Evolutionary conservation across 2,329 filamentous ascomycete species (phyloP).

Genomic region (Fonsecaea nubica): DNA sequence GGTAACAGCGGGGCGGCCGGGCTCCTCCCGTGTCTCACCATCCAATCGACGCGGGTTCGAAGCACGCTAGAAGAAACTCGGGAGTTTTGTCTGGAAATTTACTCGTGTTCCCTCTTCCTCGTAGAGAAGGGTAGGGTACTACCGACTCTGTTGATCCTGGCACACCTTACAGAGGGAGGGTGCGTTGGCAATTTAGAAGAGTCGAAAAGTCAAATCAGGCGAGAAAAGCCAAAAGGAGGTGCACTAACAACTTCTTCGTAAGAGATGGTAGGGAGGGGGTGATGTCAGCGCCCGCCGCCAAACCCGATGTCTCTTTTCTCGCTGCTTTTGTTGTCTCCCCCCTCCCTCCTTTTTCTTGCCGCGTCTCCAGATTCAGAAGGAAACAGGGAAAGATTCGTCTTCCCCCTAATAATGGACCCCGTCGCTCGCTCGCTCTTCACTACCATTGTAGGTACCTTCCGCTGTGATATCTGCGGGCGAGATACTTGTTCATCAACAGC

Average conservation of each 20-base stretch:
- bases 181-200: slow-evolving; percentile 14
- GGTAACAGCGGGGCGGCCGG: slow-evolving; percentile 31
- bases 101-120: background rate
- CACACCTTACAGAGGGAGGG: too few relatives aligned
- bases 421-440: background rate
- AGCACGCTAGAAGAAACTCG: slow-evolving; percentile 20
- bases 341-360: background rate
- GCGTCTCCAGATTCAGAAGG: slow-evolving; percentile 9
- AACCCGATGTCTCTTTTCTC: background rate
- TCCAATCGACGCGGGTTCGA: slow-evolving; percentile 22
- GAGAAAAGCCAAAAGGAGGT: background rate
- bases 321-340: slow-evolving; percentile 11
- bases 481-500: slow-evolving; percentile 17
- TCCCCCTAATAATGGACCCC: background rate
- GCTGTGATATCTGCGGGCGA: slow-evolving; percentile 19
- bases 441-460: slow-evolving; percentile 13
- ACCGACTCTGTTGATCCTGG: background rate
- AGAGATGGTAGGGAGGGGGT: background rate
- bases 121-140: too few relatives aligned
- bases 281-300: slow-evolving; percentile 10
- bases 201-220: background rate
- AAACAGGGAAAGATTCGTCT: background rate
- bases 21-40: slow-evolving; percentile 17
- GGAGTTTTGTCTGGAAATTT: slow-evolving; percentile 5
- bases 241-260: too few relatives aligned